Conservation (phyloP, 1,284 basidiomycete genomes). For the Stereum hirsutum region DNA sequence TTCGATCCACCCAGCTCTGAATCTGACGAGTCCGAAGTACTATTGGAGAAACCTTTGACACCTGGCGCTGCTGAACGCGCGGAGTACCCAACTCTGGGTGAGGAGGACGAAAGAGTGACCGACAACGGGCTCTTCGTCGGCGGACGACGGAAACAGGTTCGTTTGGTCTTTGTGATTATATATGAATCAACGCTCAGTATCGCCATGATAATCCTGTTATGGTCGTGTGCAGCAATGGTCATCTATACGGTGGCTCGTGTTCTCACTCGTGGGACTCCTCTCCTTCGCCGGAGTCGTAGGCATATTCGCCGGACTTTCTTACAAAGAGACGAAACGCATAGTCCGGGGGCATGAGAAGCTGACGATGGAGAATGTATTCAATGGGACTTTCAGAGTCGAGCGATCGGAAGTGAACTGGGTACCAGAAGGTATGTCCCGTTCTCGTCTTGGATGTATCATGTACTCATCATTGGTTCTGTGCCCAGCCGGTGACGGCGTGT, state of each 20-base stretch:
- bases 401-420: conserved; percentile 66
- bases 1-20: conserved; percentile 68
- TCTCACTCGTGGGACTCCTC: conserved; percentile 43
- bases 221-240: conserved; percentile 27
- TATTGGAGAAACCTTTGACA: conserved; percentile 30
- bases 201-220: neutral
- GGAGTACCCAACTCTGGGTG: conserved; percentile 9
- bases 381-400: conserved; percentile 68
- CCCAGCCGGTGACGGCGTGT: conserved; percentile 85
- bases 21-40: conserved; percentile 49
- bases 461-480: neutral
- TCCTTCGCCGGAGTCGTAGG: conserved; percentile 54
- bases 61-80: conserved; percentile 20
- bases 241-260: conserved; percentile 45
- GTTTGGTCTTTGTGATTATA: neutral
- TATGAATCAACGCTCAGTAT: neutral
- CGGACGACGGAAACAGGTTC: conserved; percentile 22
- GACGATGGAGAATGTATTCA: conserved; percentile 84
- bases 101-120: conserved; percentile 11
- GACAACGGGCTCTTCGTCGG: conserved; percentile 28
- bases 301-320: conserved; percentile 61
- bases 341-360: conserved; percentile 55
- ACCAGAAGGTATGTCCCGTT: conserved; percentile 59
- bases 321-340: conserved; percentile 43
- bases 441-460: conserved; percentile 4